A percentile compares a stretch with the other conserved stretches of the same genome.
phyloP scores from a whole-genome alignment of 2,329 filamentous ascomycete genomes.

The Xylaria digitata region DNA sequence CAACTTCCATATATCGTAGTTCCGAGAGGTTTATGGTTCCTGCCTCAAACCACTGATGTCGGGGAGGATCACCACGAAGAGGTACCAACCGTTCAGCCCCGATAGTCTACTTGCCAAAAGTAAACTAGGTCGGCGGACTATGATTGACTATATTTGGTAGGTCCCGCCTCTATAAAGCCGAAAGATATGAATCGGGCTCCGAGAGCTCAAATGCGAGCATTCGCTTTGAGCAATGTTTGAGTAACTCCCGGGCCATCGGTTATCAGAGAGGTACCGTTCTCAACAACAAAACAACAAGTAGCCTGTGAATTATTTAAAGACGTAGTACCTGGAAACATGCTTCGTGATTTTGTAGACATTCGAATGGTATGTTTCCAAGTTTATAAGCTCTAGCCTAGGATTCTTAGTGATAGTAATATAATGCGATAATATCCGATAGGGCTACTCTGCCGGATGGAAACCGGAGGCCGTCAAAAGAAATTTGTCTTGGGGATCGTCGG shows the following conservation, averaged over 20 bases:
- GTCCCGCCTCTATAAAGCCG: constrained; percentile 5
- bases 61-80: background rate
- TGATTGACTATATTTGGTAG: constrained; percentile 3
- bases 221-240: background rate
- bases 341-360: background rate
- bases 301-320: background rate
- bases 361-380: background rate
- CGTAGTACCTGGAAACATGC: background rate
- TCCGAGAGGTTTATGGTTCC: background rate
- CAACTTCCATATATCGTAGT: background rate
- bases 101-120: background rate
- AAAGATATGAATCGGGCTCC: constrained; percentile 4
- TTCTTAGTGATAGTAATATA: background rate
- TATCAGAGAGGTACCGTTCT: background rate
- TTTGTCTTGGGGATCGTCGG: background rate
- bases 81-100: background rate
- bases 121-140: background rate
- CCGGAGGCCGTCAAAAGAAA: background rate
- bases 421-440: constrained; percentile 3
- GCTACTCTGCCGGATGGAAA: background rate
- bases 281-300: background rate
- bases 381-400: background rate
- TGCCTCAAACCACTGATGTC: background rate
- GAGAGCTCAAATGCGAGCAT: background rate
- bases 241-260: background rate